A percentile compares a stretch with the other conserved stretches of the same genome.
Evolutionary conservation across 2,329 filamentous ascomycete genomes (phyloP).

Genomic region (Fusarium sp.): DNA sequence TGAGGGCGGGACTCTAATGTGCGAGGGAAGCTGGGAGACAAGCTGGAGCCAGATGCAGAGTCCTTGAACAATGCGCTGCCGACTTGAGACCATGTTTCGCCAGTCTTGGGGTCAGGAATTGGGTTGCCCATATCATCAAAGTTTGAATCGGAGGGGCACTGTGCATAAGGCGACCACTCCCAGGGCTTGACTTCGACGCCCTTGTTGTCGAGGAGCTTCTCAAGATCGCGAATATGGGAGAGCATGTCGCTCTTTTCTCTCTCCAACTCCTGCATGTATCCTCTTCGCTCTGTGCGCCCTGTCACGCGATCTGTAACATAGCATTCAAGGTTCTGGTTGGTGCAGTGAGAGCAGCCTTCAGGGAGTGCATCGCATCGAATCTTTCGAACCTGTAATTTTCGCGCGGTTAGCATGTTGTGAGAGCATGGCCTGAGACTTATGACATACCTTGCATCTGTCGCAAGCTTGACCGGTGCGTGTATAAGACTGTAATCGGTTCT

Average conservation of each 20-base stretch:
- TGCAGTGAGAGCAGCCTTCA: conserved; percentile 85
- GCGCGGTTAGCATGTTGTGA: conserved; percentile 16
- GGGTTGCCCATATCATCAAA: conserved; percentile 45
- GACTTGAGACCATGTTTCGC: conserved; percentile 50
- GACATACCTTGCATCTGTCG: conserved; percentile 83
- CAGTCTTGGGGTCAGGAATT: conserved; percentile 35
- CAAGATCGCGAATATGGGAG: conserved; percentile 74
- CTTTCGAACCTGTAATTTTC: conserved; percentile 74
- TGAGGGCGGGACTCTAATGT: conserved; percentile 58
- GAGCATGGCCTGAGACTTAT: not conserved
- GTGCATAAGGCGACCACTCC: conserved; percentile 50
- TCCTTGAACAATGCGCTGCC: conserved; percentile 53
- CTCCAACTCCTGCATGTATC: conserved; percentile 82
- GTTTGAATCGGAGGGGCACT: conserved; percentile 42
- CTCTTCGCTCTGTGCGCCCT: conserved; percentile 80
- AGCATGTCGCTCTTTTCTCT: conserved; percentile 76
- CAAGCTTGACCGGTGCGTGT: conserved; percentile 84
- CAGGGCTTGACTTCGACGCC: conserved; percentile 71
- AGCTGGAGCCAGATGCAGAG: conserved; percentile 35
- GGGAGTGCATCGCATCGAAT: conserved; percentile 86
- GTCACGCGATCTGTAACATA: conserved; percentile 89
- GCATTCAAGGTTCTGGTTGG: conserved; percentile 80
- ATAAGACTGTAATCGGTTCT: conserved; percentile 66
- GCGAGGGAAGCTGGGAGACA: conserved; percentile 48
- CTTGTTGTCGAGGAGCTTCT: conserved; percentile 70